phyloP scores from a whole-genome alignment of 2,329 filamentous ascomycete genomes.

The Arthrobotrys entomopaga region DNA sequence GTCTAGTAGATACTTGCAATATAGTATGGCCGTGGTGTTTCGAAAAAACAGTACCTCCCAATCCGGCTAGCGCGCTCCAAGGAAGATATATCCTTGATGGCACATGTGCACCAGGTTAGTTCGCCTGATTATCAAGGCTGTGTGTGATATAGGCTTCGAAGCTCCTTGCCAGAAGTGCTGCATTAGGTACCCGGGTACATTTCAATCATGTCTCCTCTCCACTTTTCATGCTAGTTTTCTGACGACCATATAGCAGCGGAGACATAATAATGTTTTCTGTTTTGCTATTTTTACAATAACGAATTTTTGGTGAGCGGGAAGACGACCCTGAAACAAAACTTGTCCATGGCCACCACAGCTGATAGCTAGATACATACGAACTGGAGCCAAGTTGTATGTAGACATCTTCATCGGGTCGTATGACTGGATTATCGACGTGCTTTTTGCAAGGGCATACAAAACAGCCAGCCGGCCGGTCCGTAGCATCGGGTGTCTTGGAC shows the following conservation, averaged over 20 bases:
- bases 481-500: constrained; percentile 10
- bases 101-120: constrained; percentile 26
- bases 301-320: constrained; percentile 31
- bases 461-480: constrained; percentile 19
- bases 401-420: constrained; percentile 25
- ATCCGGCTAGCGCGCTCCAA: background rate
- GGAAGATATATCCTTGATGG: background rate
- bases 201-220: background rate
- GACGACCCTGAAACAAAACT: constrained; percentile 4
- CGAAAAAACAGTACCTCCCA: constrained; percentile 8
- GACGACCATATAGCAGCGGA: constrained; percentile 14
- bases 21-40: background rate
- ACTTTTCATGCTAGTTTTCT: constrained; percentile 18
- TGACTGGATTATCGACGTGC: constrained; percentile 36
- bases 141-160: background rate
- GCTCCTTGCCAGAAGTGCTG: background rate
- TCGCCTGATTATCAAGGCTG: constrained; percentile 26
- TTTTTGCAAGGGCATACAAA: constrained; percentile 15
- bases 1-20: too few species aligned
- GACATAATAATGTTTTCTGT: constrained; percentile 7
- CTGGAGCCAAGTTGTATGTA: background rate
- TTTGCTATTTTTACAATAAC: constrained; percentile 40
- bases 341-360: constrained; percentile 29
- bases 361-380: constrained; percentile 15
- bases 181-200: constrained; percentile 5